Evolutionary conservation across 129 eudicot genomes (phyloP).

Genomic region (Lactuca sativa): DNA sequence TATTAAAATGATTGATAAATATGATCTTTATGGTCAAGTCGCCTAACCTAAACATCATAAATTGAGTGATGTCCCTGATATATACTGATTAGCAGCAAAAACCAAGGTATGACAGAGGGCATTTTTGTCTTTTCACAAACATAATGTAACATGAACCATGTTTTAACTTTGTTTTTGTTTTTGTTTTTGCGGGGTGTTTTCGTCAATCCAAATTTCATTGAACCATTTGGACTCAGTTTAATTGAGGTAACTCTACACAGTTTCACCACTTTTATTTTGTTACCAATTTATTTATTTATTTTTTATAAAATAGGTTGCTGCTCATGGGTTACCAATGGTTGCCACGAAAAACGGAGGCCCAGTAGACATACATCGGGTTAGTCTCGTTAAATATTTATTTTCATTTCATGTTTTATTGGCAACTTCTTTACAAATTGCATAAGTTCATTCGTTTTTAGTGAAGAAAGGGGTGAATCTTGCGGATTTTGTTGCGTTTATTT

Average conservation of each 20-base stretch:
- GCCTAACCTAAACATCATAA: conserved; percentile 98
- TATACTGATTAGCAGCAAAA: conserved; percentile 93
- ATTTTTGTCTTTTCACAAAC: too few relatives aligned
- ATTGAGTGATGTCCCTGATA: conserved; percentile 86
- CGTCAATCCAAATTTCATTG: conserved; percentile 97
- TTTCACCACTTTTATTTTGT: conserved; percentile 1
- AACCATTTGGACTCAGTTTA: conserved; percentile 96
- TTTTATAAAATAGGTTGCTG: conserved; percentile 76
- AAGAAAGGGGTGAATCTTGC: conserved; percentile 66
- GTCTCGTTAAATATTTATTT: too few relatives aligned
- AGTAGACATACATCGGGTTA: conserved; percentile 90
- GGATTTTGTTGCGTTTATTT: conserved; percentile 86
- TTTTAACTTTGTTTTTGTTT: conserved; percentile 17
- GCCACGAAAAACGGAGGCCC: conserved; percentile 99
- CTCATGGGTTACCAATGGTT: conserved; percentile 95
- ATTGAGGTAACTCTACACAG: conserved; percentile 83
- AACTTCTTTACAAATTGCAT: conserved; percentile 72
- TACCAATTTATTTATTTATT: conserved; percentile 3
- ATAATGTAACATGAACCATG: conserved; percentile 10
- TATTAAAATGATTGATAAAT: too few relatives aligned
- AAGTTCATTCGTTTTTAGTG: conserved; percentile 60
- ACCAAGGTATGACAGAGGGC: conserved; percentile 61
- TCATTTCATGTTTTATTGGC: conserved; percentile 50
- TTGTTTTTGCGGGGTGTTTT: too few relatives aligned
- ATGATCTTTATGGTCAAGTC: conserved; percentile 98